Evolutionary conservation across 768 basidiomycete genomes (phyloP), one percentile per base, ranked within the genome.

Genomic region (Leccinum arenicola): DNA sequence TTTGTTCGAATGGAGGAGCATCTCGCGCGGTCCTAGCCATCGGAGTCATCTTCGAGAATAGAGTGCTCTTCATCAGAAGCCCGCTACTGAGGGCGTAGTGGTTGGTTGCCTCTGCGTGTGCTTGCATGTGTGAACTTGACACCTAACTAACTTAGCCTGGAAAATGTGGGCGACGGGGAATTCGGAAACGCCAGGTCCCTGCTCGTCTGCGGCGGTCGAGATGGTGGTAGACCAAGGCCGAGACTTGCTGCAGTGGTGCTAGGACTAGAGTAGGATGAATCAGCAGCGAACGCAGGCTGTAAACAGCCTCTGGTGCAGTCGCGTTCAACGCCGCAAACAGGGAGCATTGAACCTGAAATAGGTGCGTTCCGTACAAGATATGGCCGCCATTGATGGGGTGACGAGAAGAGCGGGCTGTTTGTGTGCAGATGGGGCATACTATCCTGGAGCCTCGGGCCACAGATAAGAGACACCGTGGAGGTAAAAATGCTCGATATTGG

Each of bases 1-100:
- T 71, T 93, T 92, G 73, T 93, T 91, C 92, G 92, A 61, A 93
- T 91, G 36, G 90, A 88, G 6, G 90, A 92, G 6, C 88, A 91
- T 43, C 82, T 66, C 23, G 88, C 87, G 36, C 82, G 77, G 21
- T 88, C 86, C 54, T 92, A 88, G 50, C 75, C 82, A 56, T 91
- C 88, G 5, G 88, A 91, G 70, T 90, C 90, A 70, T 92, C 91
- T 67, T 95, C 93, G 35, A 93, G 81, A 56, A 93, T 84, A 0
- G 91, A 93, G 62, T 92, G 90, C 61, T 84, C 81, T 52, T 91
- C 88, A 65, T 91, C 91, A 50, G 86, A 89, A 52, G 81, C 78
- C 63, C 68, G 27, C 72, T 76, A 12, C 66, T 63, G 8, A 64
- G 56, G 21, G 60, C 64, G 23, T 68, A 72, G n/a, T 69, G 70